Evolutionary conservation across 176 grass and related monocot genomes (phyloP), one percentile per base, ranked within the genome.

Genomic region (Rhynchospora tenuis): DNA sequence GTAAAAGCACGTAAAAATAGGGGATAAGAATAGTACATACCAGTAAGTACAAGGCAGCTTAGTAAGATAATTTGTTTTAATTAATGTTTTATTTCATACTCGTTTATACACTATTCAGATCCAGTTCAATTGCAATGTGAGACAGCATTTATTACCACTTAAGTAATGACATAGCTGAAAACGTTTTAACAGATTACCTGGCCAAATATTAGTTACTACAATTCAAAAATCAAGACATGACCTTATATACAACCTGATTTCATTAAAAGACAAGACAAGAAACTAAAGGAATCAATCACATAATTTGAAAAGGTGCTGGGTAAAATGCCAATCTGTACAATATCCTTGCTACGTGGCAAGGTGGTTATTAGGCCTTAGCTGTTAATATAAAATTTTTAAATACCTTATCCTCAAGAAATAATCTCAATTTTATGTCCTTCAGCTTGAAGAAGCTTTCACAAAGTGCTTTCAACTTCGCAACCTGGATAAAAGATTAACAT

Each of bases 391-490:
- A 65, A 23, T 1, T 1, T 10, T 63, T 66, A 65, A n/a, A 38
- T 92, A 95, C 96, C 96, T 95, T 91, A 86, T 99, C 93, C 76
- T 92, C 89, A 1, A 99, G 76, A 91, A 89, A 95, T 27, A 95
- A 57, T 85, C 83, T 93, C 61, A 95, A 72, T 81, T 84, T 92
- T 60, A 95, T 85, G 60, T 90, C 86, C 85, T 92, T 95, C 63
- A 99, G 86, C 76, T 99, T 99, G 75, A 99, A 95, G 85, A 99
- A 99, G 22, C 86, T 92, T 67, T 99, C 89, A 28, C 96, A 93
- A 16, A 99, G 72, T 55, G 86, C 87, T 85, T 95, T 99, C 16
- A 95, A 85, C 85, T 90, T 99, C 9, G 93, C 93, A 9, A 99
- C 65, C 96, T 97, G 82, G 9, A 33, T 42, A 42, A 58, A 9